Evolutionary conservation across 257 asterid genomes (phyloP).

Genomic region (Plantago ovata): DNA sequence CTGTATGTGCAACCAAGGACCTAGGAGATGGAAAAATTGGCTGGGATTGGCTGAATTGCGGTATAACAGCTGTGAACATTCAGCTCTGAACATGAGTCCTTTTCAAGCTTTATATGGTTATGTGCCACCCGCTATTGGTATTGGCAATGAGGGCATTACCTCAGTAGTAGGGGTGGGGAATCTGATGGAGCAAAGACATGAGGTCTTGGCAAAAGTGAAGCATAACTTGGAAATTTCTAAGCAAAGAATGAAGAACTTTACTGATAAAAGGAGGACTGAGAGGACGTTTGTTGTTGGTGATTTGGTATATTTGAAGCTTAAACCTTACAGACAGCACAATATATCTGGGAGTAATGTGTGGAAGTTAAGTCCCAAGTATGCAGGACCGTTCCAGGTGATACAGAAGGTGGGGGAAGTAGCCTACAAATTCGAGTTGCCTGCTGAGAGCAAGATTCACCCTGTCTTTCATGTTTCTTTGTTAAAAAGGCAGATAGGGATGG

Average conservation of each 20-base stretch:
- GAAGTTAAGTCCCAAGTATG: neutral
- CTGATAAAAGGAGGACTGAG: neutral
- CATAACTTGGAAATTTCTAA: neutral
- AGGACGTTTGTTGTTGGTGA: neutral
- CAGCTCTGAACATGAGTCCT: neutral
- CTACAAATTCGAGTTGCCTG: too few species aligned
- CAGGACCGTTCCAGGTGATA: neutral
- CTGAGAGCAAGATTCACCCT: too few species aligned
- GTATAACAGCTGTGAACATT: neutral
- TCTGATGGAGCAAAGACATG: neutral
- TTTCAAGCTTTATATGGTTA: slow-evolving; percentile 8
- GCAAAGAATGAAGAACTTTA: neutral
- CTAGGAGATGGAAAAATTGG: neutral
- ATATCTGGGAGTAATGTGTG: neutral
- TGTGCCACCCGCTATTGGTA: neutral
- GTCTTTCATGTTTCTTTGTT: too few species aligned
- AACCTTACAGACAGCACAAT: neutral
- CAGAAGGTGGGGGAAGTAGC: neutral
- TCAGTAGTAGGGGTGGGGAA: accelerated
- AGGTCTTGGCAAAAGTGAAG: neutral
- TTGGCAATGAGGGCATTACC: accelerated
- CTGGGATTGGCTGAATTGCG: neutral
- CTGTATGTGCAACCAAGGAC: neutral
- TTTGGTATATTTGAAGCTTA: neutral
- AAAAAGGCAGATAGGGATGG: too few species aligned